These are phyloP conservation scores for Fusarium metavorans DNA, from an alignment of 2,329 filamentous ascomycete species.

Conservation along the genomic window DNA sequence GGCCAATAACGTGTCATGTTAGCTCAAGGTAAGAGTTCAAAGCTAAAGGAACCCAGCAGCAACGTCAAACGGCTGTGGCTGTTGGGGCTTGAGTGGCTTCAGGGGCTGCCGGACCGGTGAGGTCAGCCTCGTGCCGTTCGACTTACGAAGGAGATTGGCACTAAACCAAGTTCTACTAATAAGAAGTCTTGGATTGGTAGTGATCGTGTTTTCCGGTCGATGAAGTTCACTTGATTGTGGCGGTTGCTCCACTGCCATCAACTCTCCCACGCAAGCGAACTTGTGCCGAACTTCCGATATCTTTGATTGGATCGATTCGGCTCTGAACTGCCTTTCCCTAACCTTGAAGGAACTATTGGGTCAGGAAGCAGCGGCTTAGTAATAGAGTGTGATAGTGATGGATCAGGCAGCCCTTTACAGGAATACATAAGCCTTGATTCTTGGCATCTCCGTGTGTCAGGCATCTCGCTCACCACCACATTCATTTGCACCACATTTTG, in stretches of 20 bases:
- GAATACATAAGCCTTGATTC: not conserved
- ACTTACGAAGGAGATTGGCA: too few relatives aligned
- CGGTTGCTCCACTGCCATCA: not conserved
- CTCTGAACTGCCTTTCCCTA: not conserved
- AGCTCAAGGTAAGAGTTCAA: too few relatives aligned
- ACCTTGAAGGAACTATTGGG: not conserved
- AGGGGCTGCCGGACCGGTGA: too few relatives aligned
- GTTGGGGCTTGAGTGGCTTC: too few relatives aligned
- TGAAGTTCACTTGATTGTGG: too few relatives aligned
- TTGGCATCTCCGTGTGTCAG: not conserved
- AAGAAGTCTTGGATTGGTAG: too few relatives aligned
- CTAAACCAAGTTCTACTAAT: too few relatives aligned
- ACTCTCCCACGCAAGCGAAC: not conserved
- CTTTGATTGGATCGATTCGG: not conserved
- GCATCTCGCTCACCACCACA: not conserved
- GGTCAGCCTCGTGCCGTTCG: too few relatives aligned
- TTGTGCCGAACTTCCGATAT: not conserved
- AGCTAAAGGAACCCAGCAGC: too few relatives aligned
- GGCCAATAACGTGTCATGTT: too few relatives aligned
- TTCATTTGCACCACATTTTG: not conserved
- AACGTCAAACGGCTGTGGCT: too few relatives aligned
- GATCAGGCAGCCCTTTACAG: not conserved
- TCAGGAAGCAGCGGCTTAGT: not conserved
- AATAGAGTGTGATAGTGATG: not conserved
- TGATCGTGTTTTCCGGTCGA: too few relatives aligned